These are phyloP conservation scores for Acorus gramineus DNA, from an alignment of 106 monocot species.

Conservation along the genomic window DNA sequence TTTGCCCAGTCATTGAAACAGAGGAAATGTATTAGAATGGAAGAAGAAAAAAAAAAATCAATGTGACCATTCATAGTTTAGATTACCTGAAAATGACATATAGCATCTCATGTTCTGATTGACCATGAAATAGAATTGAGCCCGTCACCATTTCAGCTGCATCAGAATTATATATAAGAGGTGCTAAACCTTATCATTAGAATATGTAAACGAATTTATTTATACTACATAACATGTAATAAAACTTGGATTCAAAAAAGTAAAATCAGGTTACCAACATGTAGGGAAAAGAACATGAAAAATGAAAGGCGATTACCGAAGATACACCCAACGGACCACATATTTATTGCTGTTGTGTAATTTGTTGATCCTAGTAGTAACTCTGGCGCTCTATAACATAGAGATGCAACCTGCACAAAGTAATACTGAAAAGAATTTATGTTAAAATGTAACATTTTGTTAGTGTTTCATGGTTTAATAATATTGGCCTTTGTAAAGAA, in stretches of 20 bases:
- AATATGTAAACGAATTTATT: no score
- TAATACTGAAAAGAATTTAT: no score
- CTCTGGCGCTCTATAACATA: slow-evolving; percentile 99
- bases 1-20: background rate
- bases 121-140: slow-evolving; percentile 85
- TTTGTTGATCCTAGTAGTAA: slow-evolving; percentile 73
- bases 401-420: slow-evolving; percentile 67
- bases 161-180: background rate
- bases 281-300: no score
- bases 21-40: no score
- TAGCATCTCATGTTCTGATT: slow-evolving; percentile 92
- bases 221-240: no score
- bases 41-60: no score
- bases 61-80: background rate
- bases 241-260: no score
- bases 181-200: no score
- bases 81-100: slow-evolving; percentile 90
- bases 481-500: no score
- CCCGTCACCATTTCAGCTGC: slow-evolving; percentile 98
- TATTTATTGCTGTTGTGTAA: slow-evolving; percentile 90
- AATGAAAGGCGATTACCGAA: slow-evolving; percentile 48
- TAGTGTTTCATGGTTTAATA: no score
- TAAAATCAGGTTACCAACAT: no score
- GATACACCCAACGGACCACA: slow-evolving; percentile 99
- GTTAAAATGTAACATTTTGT: background rate